Conservation (phyloP, 495 filamentous ascomycete species). For the Chaetomium fimeti region DNA sequence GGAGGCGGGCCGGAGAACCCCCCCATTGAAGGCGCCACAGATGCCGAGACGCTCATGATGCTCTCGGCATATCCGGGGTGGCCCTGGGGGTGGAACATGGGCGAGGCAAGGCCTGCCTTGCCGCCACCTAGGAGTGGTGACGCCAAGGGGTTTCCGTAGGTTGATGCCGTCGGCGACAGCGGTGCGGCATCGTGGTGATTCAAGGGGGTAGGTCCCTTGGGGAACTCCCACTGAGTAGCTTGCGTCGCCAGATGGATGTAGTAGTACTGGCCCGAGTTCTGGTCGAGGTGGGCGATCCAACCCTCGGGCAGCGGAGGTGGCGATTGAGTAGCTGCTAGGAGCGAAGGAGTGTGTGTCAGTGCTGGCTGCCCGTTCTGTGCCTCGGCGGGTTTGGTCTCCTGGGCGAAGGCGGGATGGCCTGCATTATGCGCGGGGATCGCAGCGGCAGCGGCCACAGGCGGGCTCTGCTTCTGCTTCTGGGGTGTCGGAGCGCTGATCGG, state of each 20-base stretch:
- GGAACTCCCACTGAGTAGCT: slow-evolving; percentile 97
- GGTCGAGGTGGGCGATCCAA: slow-evolving; percentile 96
- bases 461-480: slow-evolving; percentile 24
- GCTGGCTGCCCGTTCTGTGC: slow-evolving; percentile 42
- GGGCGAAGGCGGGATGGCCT: slow-evolving; percentile 72
- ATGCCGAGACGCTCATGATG: slow-evolving; percentile 70
- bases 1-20: slow-evolving; percentile 85
- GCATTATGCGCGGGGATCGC: slow-evolving; percentile 24
- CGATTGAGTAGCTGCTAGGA: slow-evolving; percentile 64
- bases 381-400: slow-evolving; percentile 59
- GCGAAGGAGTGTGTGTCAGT: slow-evolving; percentile 47
- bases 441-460: slow-evolving; percentile 27
- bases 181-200: slow-evolving; percentile 75
- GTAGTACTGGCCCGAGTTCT: slow-evolving; percentile 95
- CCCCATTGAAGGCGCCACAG: slow-evolving; percentile 63
- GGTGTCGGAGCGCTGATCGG: slow-evolving; percentile 18
- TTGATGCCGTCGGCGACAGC: slow-evolving; percentile 74
- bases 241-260: slow-evolving; percentile 97
- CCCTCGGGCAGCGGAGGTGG: slow-evolving; percentile 94
- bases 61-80: slow-evolving; percentile 67
- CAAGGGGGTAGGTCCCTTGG: slow-evolving; percentile 83
- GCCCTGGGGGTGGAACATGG: slow-evolving; percentile 68
- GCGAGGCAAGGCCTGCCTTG: slow-evolving; percentile 71
- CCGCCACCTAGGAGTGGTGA: slow-evolving; percentile 71
- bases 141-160: slow-evolving; percentile 72